Conservation (phyloP, 352 stramenopile species). For the Phytophthora pseudosyringae region DNA sequence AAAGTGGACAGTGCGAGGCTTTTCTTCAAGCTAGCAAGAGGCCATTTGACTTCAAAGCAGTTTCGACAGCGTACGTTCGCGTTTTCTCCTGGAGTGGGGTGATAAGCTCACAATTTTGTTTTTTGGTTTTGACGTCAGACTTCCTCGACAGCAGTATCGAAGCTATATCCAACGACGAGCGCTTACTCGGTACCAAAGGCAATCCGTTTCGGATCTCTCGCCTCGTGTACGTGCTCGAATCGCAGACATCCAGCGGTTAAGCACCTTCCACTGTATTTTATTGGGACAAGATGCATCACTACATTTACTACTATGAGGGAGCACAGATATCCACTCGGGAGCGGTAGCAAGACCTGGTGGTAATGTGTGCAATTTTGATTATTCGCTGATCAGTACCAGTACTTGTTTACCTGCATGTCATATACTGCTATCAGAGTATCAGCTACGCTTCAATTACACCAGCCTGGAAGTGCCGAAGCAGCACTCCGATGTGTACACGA, state of each 20-base stretch:
- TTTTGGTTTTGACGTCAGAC: constrained; percentile 13
- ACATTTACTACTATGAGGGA: constrained; percentile 7
- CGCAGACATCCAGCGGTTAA: constrained; percentile 11
- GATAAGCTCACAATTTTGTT: constrained; percentile 2
- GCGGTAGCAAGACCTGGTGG: constrained; percentile 11
- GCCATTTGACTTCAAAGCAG: constrained; percentile 42
- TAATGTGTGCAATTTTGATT: constrained; percentile 35
- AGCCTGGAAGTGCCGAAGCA: constrained; percentile 61
- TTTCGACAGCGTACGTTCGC: constrained; percentile 50
- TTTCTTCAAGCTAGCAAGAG: constrained; percentile 53
- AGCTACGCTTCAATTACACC: constrained; percentile 27
- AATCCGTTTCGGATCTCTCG: constrained; percentile 43
- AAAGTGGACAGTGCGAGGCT: constrained; percentile 52
- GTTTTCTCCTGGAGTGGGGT: not conserved
- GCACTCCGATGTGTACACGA: constrained; percentile 51
- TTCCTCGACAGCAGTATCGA: constrained; percentile 41
- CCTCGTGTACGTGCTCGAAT: constrained; percentile 39
- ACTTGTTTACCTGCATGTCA: not conserved
- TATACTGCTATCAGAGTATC: not conserved
- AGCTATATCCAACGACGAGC: constrained; percentile 37
- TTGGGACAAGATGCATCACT: constrained; percentile 17
- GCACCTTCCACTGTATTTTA: constrained; percentile 25
- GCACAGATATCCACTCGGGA: constrained; percentile 8
- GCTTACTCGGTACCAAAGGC: constrained; percentile 32
- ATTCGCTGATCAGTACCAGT: not conserved